Conservation (phyloP, 805 yeast genomes). For the Cyberlindnera galapagoensis region DNA sequence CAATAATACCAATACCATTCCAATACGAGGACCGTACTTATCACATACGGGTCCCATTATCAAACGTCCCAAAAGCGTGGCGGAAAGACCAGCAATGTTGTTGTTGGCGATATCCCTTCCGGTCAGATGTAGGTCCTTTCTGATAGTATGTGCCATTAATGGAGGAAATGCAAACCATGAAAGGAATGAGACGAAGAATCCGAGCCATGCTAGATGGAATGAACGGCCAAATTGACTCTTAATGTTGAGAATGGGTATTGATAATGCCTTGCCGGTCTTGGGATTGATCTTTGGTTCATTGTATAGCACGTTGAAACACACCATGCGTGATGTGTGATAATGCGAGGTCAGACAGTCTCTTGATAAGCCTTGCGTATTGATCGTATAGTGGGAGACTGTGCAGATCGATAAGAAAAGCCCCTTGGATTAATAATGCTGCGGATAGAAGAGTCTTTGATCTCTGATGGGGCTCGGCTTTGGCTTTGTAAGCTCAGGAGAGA, state of each 20-base stretch:
- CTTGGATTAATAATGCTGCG: too few relatives aligned
- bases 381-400: too few relatives aligned
- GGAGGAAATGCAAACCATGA: slow-evolving; percentile 31
- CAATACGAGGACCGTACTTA: slow-evolving; percentile 25
- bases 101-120: slow-evolving; percentile 24
- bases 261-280: slow-evolving; percentile 20
- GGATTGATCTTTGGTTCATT: slow-evolving; percentile 24
- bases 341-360: too few relatives aligned
- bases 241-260: slow-evolving; percentile 25
- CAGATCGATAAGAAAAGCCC: too few relatives aligned
- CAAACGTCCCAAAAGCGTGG: slow-evolving; percentile 25
- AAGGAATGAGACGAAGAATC: slow-evolving; percentile 26
- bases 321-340: not conserved
- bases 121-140: slow-evolving; percentile 20
- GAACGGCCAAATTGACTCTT: slow-evolving; percentile 20
- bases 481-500: too few relatives aligned
- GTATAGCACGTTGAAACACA: slow-evolving; percentile 11
- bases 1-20: slow-evolving; percentile 22
- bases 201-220: slow-evolving; percentile 27
- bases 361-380: too few relatives aligned
- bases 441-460: too few relatives aligned
- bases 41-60: slow-evolving; percentile 26
- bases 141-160: slow-evolving; percentile 20
- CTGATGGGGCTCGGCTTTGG: too few relatives aligned
- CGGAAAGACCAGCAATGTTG: slow-evolving; percentile 26